phyloP scores from a whole-genome alignment of 2,329 filamentous ascomycete species.

The Ceratocystis huliohia region DNA sequence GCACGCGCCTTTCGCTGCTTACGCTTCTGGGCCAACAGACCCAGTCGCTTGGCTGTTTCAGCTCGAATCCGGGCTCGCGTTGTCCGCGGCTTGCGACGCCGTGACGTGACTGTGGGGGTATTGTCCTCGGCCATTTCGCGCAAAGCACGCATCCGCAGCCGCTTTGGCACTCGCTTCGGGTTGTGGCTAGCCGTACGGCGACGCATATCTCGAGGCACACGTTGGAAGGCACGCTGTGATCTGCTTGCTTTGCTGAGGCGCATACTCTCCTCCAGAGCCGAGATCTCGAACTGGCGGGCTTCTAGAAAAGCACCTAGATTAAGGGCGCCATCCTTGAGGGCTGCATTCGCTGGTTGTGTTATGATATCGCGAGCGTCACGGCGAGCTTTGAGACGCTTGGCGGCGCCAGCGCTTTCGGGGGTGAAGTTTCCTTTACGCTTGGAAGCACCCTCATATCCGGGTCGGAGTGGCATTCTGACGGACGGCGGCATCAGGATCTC shows the following conservation, averaged over 20 bases:
- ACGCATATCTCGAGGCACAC: slow-evolving; percentile 72
- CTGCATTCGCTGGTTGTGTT: slow-evolving; percentile 38
- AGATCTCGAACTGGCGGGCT: slow-evolving; percentile 80
- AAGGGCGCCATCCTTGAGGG: slow-evolving; percentile 60
- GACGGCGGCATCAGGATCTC: neutral
- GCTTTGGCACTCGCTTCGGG: slow-evolving; percentile 72
- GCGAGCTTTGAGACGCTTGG: slow-evolving; percentile 35
- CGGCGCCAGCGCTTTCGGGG: slow-evolving; percentile 8
- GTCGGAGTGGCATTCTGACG: slow-evolving; percentile 18
- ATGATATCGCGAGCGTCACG: slow-evolving; percentile 39
- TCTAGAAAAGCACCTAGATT: slow-evolving; percentile 75
- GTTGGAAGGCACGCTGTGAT: slow-evolving; percentile 71
- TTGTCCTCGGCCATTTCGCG: slow-evolving; percentile 79
- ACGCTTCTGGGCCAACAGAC: slow-evolving; percentile 47
- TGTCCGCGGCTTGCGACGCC: slow-evolving; percentile 47
- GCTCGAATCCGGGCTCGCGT: slow-evolving; percentile 51
- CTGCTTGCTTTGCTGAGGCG: slow-evolving; percentile 51
- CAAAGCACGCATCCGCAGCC: slow-evolving; percentile 56
- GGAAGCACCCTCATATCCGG: slow-evolving; percentile 8
- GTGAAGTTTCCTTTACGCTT: slow-evolving; percentile 15
- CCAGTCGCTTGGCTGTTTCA: slow-evolving; percentile 62
- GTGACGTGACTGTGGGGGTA: slow-evolving; percentile 62
- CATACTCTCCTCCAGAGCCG: slow-evolving; percentile 72
- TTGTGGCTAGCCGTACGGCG: slow-evolving; percentile 90
- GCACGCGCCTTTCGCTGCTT: slow-evolving; percentile 32